Evolutionary conservation across 495 filamentous ascomycete species (phyloP).

Genomic region (Penicillium turbatum): DNA sequence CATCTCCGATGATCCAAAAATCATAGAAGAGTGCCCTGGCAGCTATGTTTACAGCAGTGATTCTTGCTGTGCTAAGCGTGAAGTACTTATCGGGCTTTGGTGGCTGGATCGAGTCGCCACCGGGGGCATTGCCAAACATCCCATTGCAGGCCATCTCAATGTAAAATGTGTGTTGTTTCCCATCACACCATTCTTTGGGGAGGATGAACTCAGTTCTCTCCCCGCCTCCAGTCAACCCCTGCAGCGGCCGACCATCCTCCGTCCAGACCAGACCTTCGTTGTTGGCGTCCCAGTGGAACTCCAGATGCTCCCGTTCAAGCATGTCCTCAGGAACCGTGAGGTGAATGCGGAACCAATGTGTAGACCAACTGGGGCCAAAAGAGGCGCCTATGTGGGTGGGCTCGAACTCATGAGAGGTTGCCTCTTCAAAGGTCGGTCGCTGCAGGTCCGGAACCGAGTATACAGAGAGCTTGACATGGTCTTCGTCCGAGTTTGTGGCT

Average conservation of each 20-base stretch:
- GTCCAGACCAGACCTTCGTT: conserved; percentile 91
- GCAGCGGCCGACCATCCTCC: conserved; percentile 79
- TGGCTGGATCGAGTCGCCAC: conserved; percentile 83
- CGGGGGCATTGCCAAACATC: conserved; percentile 93
- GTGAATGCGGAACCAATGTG: conserved; percentile 91
- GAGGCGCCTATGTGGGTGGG: conserved; percentile 68
- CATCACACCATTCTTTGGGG: conserved; percentile 73
- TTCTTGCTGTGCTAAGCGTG: conserved; percentile 70
- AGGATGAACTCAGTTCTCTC: conserved; percentile 89
- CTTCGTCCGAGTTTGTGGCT: conserved; percentile 61
- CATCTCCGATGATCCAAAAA: conserved; percentile 93
- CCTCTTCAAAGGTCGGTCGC: conserved; percentile 87
- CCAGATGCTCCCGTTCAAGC: conserved; percentile 67
- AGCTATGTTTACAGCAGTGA: conserved; percentile 82
- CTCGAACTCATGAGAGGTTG: conserved; percentile 72
- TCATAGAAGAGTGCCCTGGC: conserved; percentile 82
- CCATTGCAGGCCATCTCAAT: conserved; percentile 98
- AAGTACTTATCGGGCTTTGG: conserved; percentile 79
- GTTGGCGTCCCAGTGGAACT: conserved; percentile 92
- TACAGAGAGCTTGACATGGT: conserved; percentile 79
- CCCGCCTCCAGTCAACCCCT: conserved; percentile 88
- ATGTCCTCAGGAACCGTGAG: conserved; percentile 73
- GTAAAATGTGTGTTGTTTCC: conserved; percentile 82
- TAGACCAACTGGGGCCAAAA: conserved; percentile 95
- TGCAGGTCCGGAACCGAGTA: conserved; percentile 76